Base-by-base conservation (phyloP, 73 alveolate genomes). In the Symbiodinium pilosum region DNA sequence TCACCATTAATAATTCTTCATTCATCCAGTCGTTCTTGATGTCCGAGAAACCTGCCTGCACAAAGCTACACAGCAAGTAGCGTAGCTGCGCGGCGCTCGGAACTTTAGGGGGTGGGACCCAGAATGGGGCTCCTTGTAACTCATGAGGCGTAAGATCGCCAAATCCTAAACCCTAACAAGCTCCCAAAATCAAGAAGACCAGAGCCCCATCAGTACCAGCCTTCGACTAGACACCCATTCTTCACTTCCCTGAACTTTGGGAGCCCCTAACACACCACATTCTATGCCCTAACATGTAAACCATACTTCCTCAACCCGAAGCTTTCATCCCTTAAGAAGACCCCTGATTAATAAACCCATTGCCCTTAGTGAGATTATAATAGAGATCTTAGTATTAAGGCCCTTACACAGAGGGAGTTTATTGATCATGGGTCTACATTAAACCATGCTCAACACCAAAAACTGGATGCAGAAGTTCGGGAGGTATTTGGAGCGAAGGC, bases 401-500 rank as follows among this genome's bases (percentile, higher is more conserved):
- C n/a, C n/a, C n/a, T n/a, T n/a, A n/a, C n/a, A n/a, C n/a, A n/a
- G n/a, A n/a, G n/a, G n/a, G n/a, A n/a, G n/a, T n/a, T n/a, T n/a
- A n/a, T n/a, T n/a, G n/a, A n/a, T n/a, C n/a, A n/a, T n/a, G n/a
- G n/a, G n/a, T n/a, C n/a, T n/a, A n/a, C n/a, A n/a, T n/a, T n/a
- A n/a, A n/a, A n/a, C n/a, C n/a, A 52, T 18, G n/a, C 69, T 28
- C 21, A 52, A 52, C 14, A 1, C 69, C 12, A 18, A 47, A 47
- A 47, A 20, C 69, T 1, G 69, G 21, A 52, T 1, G n/a, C 69
- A 52, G 2, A 28, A 52, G 21, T 20, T 28, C 21, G 43, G 39
- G 43, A 91, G 96, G 96, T 91, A 91, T 77, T 36, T 91, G 88
- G 96, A 91, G 87, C 30, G 96, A 69, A 40, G 96, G 38, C 96